Evolutionary conservation across 768 basidiomycete species (phyloP), one percentile per base, ranked within the genome.

Genomic region (Heimioporus sp.): DNA sequence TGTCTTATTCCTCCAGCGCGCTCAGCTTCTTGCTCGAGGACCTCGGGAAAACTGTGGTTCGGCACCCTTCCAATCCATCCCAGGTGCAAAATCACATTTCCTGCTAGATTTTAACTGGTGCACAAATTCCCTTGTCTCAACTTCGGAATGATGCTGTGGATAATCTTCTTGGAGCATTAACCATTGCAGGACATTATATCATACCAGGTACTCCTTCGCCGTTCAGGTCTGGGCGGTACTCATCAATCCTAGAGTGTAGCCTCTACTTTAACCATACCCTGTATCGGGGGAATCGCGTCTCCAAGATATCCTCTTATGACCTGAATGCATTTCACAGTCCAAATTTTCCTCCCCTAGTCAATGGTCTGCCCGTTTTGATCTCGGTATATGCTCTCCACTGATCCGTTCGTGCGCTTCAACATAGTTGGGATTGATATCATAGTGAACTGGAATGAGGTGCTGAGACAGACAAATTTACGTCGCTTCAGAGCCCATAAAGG

Each of bases 81-180:
- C 10, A 24, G 35, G 19, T 21, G 9, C 20, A 15, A 34, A 34
- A 10, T 43, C 11, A 2, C 38, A 40, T n/a, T 9, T n/a, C 35
- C 35, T 48, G 47, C 11, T 46, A 92, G 91, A 92, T 96, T 52
- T 59, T 95, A 30, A 96, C 92, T 1, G 95, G 94, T 12, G 92
- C 94, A 0, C 95, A 97, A 72, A 96, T 98, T 34, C 92, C 95
- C 13, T 73, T 94, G 32, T 92, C 90, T 2, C 88, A 93, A 63
- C 74, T 95, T 42, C 81, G 92, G n/a, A 97, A 95, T 60, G 94
- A 98, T 66, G 92, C 93, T 9, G 85, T 93, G 6, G 95, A 96
- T 59, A 98, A 97, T 65, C 73, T 97, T 10, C 83, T 97, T 65
- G 93, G 92, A 9, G 89, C 92, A 4, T 73, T 98, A 32, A 84